These are phyloP conservation scores for Tetradesmus lagerheimii DNA, from an alignment of 139 green algal species.

Conservation along the genomic window DNA sequence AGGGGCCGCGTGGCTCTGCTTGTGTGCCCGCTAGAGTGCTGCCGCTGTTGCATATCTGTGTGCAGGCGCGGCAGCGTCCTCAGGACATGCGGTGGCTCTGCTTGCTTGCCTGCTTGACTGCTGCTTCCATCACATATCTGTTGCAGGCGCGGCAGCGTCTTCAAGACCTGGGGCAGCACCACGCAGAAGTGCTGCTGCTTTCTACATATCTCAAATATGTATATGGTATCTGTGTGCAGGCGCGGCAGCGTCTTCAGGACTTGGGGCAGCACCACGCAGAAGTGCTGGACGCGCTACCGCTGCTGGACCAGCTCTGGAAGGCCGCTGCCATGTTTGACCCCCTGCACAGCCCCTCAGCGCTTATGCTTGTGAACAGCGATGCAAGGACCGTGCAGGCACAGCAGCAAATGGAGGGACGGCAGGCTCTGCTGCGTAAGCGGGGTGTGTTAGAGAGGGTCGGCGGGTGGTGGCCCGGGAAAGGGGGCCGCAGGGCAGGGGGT, in stretches of 20 bases:
- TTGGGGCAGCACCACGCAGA: neutral
- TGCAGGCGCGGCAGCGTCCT: no score
- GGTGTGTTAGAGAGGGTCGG: neutral
- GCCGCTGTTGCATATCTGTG: no score
- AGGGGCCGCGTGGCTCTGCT: no score
- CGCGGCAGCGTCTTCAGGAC: neutral
- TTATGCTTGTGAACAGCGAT: neutral
- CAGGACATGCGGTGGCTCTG: no score
- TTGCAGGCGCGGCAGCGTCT: neutral
- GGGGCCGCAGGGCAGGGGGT: no score
- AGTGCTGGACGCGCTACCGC: constrained; percentile 5
- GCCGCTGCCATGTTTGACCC: constrained; percentile 8
- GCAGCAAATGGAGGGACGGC: neutral
- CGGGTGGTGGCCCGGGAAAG: neutral
- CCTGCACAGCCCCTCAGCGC: neutral
- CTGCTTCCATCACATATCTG: no score
- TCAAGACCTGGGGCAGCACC: neutral
- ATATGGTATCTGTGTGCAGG: neutral
- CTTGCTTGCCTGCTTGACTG: neutral
- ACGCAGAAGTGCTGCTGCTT: neutral
- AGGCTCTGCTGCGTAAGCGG: neutral
- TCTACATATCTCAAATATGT: neutral
- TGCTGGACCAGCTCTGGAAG: constrained; percentile 19
- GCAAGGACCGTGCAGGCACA: neutral
- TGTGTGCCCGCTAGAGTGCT: no score